These are phyloP conservation scores for Pleurostoma richardsiae DNA, from an alignment of 2,329 filamentous ascomycete species.

Conservation along the genomic window DNA sequence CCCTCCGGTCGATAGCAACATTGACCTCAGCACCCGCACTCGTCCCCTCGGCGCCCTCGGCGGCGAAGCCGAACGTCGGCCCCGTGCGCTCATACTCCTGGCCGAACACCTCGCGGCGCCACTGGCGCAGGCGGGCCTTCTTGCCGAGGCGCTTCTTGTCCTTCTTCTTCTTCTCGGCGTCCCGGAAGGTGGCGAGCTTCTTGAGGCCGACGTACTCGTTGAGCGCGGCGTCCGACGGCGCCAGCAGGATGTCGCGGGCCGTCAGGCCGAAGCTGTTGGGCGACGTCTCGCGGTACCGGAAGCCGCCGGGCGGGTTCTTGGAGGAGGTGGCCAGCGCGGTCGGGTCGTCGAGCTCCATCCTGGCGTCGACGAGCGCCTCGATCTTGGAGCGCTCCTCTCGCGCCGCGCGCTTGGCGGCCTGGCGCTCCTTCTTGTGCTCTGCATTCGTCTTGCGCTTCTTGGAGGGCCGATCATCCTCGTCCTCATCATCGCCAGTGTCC, in stretches of 20 bases:
- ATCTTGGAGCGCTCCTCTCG: constrained; percentile 78
- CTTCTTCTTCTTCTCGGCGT: constrained; percentile 80
- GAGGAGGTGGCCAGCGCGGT: constrained; percentile 48
- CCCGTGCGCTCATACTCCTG: constrained; percentile 50
- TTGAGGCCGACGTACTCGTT: constrained; percentile 93
- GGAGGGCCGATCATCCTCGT: constrained; percentile 29
- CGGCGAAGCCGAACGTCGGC: constrained; percentile 54
- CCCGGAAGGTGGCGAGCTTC: constrained; percentile 87
- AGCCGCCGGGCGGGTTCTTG: constrained; percentile 41
- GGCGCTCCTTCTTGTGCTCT: constrained; percentile 54
- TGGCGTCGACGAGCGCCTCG: constrained; percentile 79
- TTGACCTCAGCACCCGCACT: constrained; percentile 21
- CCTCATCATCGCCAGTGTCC: constrained; percentile 22
- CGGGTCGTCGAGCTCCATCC: constrained; percentile 68
- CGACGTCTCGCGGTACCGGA: constrained; percentile 93
- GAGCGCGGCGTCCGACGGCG: constrained; percentile 77
- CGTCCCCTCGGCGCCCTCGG: constrained; percentile 27
- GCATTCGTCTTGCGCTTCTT: constrained; percentile 58
- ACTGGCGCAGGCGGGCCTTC: constrained; percentile 85
- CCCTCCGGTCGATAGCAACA: constrained; percentile 22
- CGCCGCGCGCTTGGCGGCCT: constrained; percentile 62
- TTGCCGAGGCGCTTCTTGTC: constrained; percentile 88
- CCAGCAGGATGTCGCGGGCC: constrained; percentile 80
- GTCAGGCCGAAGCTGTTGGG: constrained; percentile 88
- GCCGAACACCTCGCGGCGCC: constrained; percentile 65